Base-by-base conservation (phyloP, 305 asterid genomes). In the Fraxinus baroniana region DNA sequence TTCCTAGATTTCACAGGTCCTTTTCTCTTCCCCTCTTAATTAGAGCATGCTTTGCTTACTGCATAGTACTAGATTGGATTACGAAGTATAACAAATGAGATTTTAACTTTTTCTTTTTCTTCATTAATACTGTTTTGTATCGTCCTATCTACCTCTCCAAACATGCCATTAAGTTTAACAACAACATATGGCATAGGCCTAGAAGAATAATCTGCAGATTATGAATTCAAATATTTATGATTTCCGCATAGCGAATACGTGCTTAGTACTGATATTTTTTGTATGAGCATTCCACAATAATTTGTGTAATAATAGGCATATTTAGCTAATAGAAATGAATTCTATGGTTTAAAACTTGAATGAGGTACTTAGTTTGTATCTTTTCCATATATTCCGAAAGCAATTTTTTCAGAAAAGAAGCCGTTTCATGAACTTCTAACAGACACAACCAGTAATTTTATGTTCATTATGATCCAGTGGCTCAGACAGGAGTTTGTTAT, bases 401-500 rank as follows among this genome's bases (percentile, higher is more conserved):
- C 20, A 13, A 20, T 39, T 15, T 74, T 36, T 35, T 35, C 24
- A 32, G 18, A 13, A 13, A 49, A 13, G 18, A 49, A 49, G 7
- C 60, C 0, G 60, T 49, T 60, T 24, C 13, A 2, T 20, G 39
- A 24, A 49, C 20, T 17, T 15, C 2, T 46, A 12, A 32, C 36
- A 9, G 22, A 44, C 66, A 41, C 36, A 1, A 49, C 2, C n/a
- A 44, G 7, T 76, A 24, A 13, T 13, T 66, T 7, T 12, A 9
- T 71, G 30, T 52, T 76, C 8, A 68, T 24, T 76, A 12, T 49
- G 9, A 68, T 37, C 81, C 87, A 90, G 90, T 12, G 68, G 91
- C 88, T 44, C 84, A 90, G 74, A 74, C 74, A 6, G 91, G 92
- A 18, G 80, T 89, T 18, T 79, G 82, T n/a, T 87, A 87, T 37